Percentiles rank a stretch among this genome's conserved stretches.
These are phyloP conservation scores for Stevia rebaudiana DNA, from an alignment of 140 eudicot genomes.

Conservation along the genomic window DNA sequence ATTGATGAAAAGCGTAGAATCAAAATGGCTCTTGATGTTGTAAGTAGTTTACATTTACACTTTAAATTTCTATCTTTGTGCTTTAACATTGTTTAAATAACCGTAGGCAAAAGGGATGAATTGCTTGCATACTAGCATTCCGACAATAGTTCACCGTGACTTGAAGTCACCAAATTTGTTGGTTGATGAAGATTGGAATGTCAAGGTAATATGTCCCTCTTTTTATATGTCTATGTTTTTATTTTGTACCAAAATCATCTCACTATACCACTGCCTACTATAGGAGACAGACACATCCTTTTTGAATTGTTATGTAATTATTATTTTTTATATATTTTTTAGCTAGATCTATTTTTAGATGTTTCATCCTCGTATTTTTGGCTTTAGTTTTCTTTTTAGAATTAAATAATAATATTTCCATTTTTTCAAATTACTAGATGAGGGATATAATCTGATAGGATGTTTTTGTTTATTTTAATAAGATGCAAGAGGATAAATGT, in stretches of 20 bases:
- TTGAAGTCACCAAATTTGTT: constrained; percentile 93
- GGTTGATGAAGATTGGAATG: constrained; percentile 98
- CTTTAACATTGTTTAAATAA: constrained; percentile 7
- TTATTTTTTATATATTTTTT: background rate
- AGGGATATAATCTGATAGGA: background rate
- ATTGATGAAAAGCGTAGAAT: constrained; percentile 92
- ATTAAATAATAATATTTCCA: background rate
- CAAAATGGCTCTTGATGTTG: constrained; percentile 99
- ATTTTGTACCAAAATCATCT: background rate
- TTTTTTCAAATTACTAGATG: constrained; percentile 5
- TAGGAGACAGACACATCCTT: background rate
- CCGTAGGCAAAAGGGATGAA: constrained; percentile 96
- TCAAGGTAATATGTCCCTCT: constrained; percentile 51
- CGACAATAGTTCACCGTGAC: constrained; percentile 98
- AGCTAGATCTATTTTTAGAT: background rate
- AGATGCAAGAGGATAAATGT: constrained; percentile 2
- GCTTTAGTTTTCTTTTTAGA: background rate
- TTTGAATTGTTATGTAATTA: too few species aligned
- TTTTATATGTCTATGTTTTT: too few species aligned
- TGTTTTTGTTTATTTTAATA: background rate
- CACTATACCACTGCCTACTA: background rate
- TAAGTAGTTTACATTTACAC: constrained; percentile 24
- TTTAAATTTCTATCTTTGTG: background rate
- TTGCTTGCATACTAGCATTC: constrained; percentile 92
- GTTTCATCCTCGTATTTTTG: background rate